These are phyloP conservation scores for Cicer arietinum DNA, from an alignment of 306 rosid genomes.

Conservation along the genomic window DNA sequence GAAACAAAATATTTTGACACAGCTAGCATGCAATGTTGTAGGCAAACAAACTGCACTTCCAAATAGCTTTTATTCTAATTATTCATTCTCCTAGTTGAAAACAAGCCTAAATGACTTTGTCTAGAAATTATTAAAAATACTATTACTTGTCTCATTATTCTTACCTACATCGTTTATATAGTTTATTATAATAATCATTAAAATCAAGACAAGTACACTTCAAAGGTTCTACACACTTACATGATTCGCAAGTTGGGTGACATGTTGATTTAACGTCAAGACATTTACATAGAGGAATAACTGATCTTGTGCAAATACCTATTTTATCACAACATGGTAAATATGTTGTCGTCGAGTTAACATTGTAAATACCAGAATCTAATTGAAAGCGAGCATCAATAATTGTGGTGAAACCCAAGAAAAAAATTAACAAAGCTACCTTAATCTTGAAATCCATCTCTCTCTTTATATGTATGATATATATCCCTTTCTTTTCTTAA, in stretches of 20 bases:
- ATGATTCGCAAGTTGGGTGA: slow-evolving; percentile 1
- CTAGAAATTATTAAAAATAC: not conserved
- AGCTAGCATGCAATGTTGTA: not conserved
- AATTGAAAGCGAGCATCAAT: slow-evolving; percentile 26
- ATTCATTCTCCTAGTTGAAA: not conserved
- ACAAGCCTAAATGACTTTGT: not conserved
- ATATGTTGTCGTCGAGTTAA: not conserved
- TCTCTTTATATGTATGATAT: too few species aligned
- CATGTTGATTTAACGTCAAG: not conserved
- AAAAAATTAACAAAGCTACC: not conserved
- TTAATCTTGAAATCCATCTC: slow-evolving; percentile 8
- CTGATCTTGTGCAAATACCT: not conserved
- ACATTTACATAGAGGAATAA: not conserved
- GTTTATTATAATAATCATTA: not conserved
- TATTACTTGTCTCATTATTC: too few species aligned
- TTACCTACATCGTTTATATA: too few species aligned
- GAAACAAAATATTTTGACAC: too few species aligned
- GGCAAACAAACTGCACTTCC: not conserved
- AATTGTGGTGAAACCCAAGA: not conserved
- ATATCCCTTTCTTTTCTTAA: too few species aligned
- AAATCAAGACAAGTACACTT: not conserved
- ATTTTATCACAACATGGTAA: not conserved
- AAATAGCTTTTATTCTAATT: not conserved
- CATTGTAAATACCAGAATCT: not conserved
- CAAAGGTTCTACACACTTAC: not conserved